A percentile compares a stretch with the other conserved stretches of the same genome.
Evolutionary conservation across 2,329 filamentous ascomycete genomes (phyloP).

Genomic region (Amauroascus verrucosus): DNA sequence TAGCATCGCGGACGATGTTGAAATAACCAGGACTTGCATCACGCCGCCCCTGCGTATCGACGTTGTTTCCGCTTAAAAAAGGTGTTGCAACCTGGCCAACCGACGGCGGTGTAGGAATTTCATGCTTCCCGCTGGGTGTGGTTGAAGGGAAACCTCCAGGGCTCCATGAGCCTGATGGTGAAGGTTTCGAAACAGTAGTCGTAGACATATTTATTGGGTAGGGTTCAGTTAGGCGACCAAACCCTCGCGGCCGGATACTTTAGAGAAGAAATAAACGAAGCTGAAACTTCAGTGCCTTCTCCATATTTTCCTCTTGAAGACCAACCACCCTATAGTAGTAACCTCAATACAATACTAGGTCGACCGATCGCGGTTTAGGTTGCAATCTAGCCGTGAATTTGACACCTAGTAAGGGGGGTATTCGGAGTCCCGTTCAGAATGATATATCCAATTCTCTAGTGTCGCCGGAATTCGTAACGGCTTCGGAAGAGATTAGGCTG

Average conservation of each 20-base stretch:
- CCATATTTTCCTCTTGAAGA: not conserved
- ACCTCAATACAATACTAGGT: not conserved
- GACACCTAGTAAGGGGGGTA: not conserved
- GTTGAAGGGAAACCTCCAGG: constrained; percentile 20
- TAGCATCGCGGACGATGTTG: constrained; percentile 8
- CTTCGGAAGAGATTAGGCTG: no score
- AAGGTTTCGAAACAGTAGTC: constrained; percentile 20
- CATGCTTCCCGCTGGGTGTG: constrained; percentile 46
- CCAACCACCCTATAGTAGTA: not conserved
- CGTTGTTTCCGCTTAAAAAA: constrained; percentile 29
- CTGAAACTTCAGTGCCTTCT: not conserved
- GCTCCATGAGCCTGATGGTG: constrained; percentile 19
- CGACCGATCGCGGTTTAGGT: not conserved
- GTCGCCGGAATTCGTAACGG: not conserved
- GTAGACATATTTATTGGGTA: constrained; percentile 20
- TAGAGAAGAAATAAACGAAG: not conserved
- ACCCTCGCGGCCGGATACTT: not conserved
- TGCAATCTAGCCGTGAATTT: not conserved
- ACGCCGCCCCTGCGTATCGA: not conserved
- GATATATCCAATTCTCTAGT: not conserved
- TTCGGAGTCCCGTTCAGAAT: not conserved
- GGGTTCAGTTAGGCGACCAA: not conserved
- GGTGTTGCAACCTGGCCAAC: constrained; percentile 45
- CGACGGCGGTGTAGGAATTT: constrained; percentile 39
- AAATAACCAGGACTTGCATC: constrained; percentile 14